phyloP scores from a whole-genome alignment of 139 green algal genomes.

The Chlamydomonas eustigma region DNA sequence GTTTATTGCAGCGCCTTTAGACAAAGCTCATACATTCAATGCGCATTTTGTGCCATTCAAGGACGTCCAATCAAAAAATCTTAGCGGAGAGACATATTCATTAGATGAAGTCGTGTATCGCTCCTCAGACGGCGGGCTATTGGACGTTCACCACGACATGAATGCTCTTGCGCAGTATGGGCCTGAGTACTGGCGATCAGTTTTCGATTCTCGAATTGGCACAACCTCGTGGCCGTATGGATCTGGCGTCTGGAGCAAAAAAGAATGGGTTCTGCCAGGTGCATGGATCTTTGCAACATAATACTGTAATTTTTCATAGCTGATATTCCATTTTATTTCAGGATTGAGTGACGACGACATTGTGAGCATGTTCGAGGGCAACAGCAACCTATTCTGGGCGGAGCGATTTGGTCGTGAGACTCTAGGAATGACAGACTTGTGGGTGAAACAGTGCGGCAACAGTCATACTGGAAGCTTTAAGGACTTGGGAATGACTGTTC shows the following conservation, averaged over 20 bases:
- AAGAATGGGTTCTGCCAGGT: constrained; percentile 96
- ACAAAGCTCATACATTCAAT: constrained; percentile 63
- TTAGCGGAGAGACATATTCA: constrained; percentile 76
- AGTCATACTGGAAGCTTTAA: constrained; percentile 98
- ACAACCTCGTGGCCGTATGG: constrained; percentile 94
- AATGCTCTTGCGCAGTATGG: constrained; percentile 78
- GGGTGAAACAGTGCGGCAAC: constrained; percentile 99
- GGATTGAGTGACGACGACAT: constrained; percentile 90
- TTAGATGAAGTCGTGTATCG: constrained; percentile 94
- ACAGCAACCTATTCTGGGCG: constrained; percentile 99
- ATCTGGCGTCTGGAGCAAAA: constrained; percentile 98
- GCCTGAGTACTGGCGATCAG: constrained; percentile 85
- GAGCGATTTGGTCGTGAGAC: constrained; percentile 91
- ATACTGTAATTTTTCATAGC: neutral
- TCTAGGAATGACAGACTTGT: constrained; percentile 94
- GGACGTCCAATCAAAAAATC: constrained; percentile 38
- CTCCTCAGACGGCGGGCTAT: constrained; percentile 72
- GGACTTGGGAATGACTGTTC: constrained; percentile 98
- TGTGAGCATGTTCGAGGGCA: constrained; percentile 99
- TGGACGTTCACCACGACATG: constrained; percentile 98
- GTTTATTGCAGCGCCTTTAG: constrained; percentile 33
- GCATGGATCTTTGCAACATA: neutral
- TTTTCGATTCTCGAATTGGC: constrained; percentile 90
- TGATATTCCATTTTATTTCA: constrained; percentile 17
- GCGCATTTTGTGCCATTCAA: constrained; percentile 92